Evolutionary conservation across 768 basidiomycete genomes (phyloP).

Genomic region (Cyclocybe aegerita): DNA sequence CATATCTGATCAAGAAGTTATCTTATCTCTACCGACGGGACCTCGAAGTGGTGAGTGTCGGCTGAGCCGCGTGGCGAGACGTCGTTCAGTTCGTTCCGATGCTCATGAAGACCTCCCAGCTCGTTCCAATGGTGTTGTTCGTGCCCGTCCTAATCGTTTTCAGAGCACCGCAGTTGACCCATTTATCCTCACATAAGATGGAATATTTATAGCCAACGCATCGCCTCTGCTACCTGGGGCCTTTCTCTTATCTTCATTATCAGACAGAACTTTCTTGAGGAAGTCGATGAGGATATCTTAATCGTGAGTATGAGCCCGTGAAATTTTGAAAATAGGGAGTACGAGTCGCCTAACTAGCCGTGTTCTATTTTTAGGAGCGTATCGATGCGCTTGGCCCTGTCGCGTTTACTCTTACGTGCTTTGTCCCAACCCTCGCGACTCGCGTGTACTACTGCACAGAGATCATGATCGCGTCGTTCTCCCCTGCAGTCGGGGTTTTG

Average conservation of each 20-base stretch:
- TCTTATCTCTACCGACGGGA: conserved; percentile 1
- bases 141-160: background rate
- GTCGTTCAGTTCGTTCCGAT: background rate
- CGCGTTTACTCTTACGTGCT: conserved; percentile 1
- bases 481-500: background rate
- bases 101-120: background rate
- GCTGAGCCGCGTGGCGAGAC: background rate
- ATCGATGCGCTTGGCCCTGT: conserved; percentile 4
- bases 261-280: background rate
- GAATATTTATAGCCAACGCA: conserved; percentile 2
- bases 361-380: conserved; percentile 5
- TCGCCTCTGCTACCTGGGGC: conserved; percentile 6
- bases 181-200: background rate
- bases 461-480: background rate
- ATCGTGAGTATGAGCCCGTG: conserved; percentile 5
- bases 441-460: conserved; percentile 2
- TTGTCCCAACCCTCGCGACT: background rate
- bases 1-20: background rate
- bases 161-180: too few relatives aligned
- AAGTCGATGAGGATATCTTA: conserved; percentile 4
- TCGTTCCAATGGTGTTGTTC: conserved; percentile 5
- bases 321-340: background rate
- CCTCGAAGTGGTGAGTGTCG: conserved; percentile 1
- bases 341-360: background rate
- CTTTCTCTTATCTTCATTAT: conserved; percentile 4